Evolutionary conservation across 2,329 filamentous ascomycete species (phyloP).

Genomic region (Tolypocladium tundrense): DNA sequence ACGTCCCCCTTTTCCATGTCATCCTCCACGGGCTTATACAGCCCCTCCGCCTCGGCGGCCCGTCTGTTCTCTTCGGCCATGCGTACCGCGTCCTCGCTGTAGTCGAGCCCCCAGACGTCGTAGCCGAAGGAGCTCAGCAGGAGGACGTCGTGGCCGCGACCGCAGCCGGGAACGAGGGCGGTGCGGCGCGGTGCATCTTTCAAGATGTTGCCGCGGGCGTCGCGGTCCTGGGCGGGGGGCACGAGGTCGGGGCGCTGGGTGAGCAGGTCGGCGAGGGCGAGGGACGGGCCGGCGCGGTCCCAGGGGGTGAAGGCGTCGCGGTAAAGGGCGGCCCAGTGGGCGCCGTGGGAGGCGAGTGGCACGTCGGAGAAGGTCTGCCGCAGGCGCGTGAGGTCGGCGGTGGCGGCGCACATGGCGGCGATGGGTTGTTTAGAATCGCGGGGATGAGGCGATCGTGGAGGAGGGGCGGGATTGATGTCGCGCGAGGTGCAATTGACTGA

Average conservation of each 20-base stretch:
- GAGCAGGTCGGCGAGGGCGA: constrained; percentile 44
- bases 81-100: constrained; percentile 36
- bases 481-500: background rate
- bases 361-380: constrained; percentile 22
- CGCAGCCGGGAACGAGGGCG: constrained; percentile 74
- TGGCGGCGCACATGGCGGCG: constrained; percentile 11
- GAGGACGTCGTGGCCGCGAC: constrained; percentile 70
- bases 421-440: background rate
- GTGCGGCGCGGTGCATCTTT: constrained; percentile 15
- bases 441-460: background rate
- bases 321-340: constrained; percentile 39
- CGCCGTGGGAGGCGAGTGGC: constrained; percentile 22
- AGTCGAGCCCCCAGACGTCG: constrained; percentile 67
- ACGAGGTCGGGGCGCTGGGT: constrained; percentile 34
- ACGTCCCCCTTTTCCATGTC: constrained; percentile 36
- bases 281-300: constrained; percentile 43
- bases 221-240: constrained; percentile 20
- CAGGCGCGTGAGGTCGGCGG: constrained; percentile 15
- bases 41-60: constrained; percentile 25
- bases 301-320: constrained; percentile 36
- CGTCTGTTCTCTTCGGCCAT: constrained; percentile 34
- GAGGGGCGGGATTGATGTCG: background rate
- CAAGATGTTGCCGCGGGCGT: constrained; percentile 16
- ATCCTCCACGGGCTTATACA: constrained; percentile 30
- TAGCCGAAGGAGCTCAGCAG: constrained; percentile 67